Evolutionary conservation across 257 asterid genomes (phyloP).

Genomic region (Osmanthus fragrans): DNA sequence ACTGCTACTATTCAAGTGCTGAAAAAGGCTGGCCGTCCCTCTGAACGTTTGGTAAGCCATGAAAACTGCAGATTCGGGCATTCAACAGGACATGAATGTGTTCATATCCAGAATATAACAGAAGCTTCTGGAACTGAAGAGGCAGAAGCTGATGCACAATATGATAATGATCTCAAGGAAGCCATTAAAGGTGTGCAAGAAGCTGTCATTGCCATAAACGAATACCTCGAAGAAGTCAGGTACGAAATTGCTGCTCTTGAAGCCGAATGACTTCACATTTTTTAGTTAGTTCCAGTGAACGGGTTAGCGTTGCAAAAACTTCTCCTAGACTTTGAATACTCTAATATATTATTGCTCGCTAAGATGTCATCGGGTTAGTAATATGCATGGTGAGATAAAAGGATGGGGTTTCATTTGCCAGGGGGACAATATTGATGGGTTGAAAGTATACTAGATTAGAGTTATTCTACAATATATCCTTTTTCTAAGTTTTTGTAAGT

Average conservation of each 20-base stretch:
- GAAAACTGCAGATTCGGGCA: constrained; percentile 70
- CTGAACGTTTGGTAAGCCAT: constrained; percentile 88
- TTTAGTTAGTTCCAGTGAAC: not conserved
- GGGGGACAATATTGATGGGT: not conserved
- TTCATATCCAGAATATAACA: constrained; percentile 84
- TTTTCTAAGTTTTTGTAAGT: not conserved
- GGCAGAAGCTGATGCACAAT: constrained; percentile 93
- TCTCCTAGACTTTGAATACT: not conserved
- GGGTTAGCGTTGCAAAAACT: not conserved
- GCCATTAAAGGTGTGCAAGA: constrained; percentile 85
- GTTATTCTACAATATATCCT: not conserved
- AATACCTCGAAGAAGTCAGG: constrained; percentile 88
- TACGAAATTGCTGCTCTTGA: constrained; percentile 88
- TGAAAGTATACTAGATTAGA: not conserved
- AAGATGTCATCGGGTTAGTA: not conserved
- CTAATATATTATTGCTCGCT: no score
- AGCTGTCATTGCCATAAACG: constrained; percentile 73
- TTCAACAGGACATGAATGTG: constrained; percentile 71
- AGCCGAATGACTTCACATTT: constrained; percentile 34
- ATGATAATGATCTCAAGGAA: constrained; percentile 78
- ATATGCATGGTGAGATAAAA: constrained; percentile 2
- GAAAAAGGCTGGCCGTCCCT: constrained; percentile 93
- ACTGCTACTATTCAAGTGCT: constrained; percentile 88
- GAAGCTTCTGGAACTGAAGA: constrained; percentile 97
- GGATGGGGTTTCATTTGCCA: not conserved